Base-by-base conservation (phyloP, 768 basidiomycete genomes). In the Lactarius sanguifluus region DNA sequence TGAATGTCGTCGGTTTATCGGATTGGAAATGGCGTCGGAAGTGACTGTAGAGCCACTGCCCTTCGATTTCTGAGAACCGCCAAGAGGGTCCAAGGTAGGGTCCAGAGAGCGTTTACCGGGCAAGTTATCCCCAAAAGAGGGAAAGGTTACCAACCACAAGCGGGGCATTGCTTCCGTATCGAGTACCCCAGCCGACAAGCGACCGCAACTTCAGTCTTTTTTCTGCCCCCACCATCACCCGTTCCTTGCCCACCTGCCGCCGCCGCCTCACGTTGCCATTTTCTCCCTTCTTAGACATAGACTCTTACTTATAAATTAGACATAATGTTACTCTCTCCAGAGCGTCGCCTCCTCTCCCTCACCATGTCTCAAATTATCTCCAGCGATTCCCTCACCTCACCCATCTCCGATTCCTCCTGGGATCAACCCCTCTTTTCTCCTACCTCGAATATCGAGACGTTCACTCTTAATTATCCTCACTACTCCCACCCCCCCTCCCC, bases 361-460 rank as follows among this genome's bases (percentile, higher is more conserved):
- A 73, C 81, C 72, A 84, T 86, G 81, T 84, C 86, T 70, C 81
- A 85, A 69, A 80, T 88, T 73, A 83, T 86, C 73, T 78, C 83
- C 60, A 72, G 75, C 70, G 87, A 90, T 78, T 81, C 83, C 66
- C 80, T 89, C 55, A 80, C 85, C 71, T 85, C 85, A 52, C 85
- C 85, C 52, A 72, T 76, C 64, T 76, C 80, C 30, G 83, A 85
- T 69, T 64, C 80, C 64, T 66, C 80, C 66, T 87, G 85, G 84
- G 83, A 86, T 72, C 74, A 75, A 57, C 77, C 76, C 20, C 77
- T 80, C 54, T 67, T 70, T 61, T 81, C 77, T 71, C 77, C 82
- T 52, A 76, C 79, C 43, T 66, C 78, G 32, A 71, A 65, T 64
- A 71, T 80, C 64, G 78, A 83, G 69, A 56, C 70, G 23, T 71